Percentiles rank a stretch among this genome's conserved stretches.
Evolutionary conservation across 371 early-diverging fungal genomes (phyloP).

Genomic region (Syncephalis fuscata): DNA sequence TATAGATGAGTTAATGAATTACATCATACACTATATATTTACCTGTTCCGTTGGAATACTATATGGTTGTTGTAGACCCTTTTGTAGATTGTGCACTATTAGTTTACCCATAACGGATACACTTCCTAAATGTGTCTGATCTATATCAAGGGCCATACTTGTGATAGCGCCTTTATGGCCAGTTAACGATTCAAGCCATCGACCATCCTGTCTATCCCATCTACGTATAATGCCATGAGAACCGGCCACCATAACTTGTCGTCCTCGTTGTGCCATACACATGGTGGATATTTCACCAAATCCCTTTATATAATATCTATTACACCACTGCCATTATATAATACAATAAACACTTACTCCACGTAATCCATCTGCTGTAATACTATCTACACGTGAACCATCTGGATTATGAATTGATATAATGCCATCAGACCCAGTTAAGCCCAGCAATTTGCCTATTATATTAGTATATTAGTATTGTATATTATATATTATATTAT

Average conservation of each 20-base stretch:
- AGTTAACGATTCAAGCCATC: background rate
- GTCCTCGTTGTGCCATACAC: background rate
- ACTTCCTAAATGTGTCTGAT: conserved; percentile 6
- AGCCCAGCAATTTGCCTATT: conserved; percentile 3
- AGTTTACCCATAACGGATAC: conserved; percentile 3
- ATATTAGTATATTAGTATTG: too few species aligned
- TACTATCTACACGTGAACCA: conserved; percentile 1
- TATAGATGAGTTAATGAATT: background rate
- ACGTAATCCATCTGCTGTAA: background rate
- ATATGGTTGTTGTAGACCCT: background rate
- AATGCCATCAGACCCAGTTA: conserved; percentile 2
- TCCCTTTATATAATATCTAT: background rate
- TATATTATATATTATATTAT: background rate
- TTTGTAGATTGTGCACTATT: conserved; percentile 5
- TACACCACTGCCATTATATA: background rate
- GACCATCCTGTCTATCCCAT: background rate
- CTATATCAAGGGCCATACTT: conserved; percentile 5
- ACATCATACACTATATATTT: background rate
- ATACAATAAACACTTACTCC: background rate
- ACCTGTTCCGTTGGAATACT: conserved; percentile 4
- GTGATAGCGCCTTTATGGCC: conserved; percentile 6
- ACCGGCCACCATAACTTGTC: background rate
- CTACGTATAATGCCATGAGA: background rate
- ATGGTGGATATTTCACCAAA: background rate
- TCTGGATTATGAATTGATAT: conserved; percentile 5